Conservation (phyloP, 352 stramenopile species). For the Phytophthora quininea region DNA sequence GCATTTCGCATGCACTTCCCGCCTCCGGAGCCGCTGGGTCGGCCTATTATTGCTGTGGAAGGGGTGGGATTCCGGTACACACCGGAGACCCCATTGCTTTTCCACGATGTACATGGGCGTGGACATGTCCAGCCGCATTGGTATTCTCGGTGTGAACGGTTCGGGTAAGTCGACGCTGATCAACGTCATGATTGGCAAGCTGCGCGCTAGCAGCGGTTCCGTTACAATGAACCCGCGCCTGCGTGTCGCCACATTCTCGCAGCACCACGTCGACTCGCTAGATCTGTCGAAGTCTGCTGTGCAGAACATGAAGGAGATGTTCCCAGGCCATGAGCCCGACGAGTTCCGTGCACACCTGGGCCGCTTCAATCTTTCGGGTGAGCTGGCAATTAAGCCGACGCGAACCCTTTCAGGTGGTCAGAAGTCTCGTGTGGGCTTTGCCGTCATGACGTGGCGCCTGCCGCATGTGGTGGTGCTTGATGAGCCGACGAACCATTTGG, state of each 20-base stretch:
- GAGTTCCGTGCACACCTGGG: constrained; percentile 95
- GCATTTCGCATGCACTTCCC: constrained; percentile 96
- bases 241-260: constrained; percentile 96
- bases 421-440: constrained; percentile 94
- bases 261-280: constrained; percentile 96
- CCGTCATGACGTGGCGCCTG: constrained; percentile 93
- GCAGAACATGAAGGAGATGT: constrained; percentile 92
- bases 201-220: constrained; percentile 85
- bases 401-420: constrained; percentile 96
- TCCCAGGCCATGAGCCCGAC: constrained; percentile 79
- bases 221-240: constrained; percentile 92
- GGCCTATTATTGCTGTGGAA: constrained; percentile 96
- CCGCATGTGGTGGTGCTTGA: constrained; percentile 97
- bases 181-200: constrained; percentile 96
- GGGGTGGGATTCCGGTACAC: constrained; percentile 83
- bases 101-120: constrained; percentile 95
- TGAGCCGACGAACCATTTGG: constrained; percentile 97
- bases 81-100: constrained; percentile 63
- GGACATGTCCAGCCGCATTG: constrained; percentile 95
- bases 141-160: constrained; percentile 92
- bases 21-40: constrained; percentile 92
- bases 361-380: constrained; percentile 96
- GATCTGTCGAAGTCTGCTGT: constrained; percentile 91
- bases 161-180: constrained; percentile 96
- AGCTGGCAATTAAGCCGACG: constrained; percentile 94